Conservation (phyloP, 176 grass and related monocot species). For the Triticum timopheevii region DNA sequence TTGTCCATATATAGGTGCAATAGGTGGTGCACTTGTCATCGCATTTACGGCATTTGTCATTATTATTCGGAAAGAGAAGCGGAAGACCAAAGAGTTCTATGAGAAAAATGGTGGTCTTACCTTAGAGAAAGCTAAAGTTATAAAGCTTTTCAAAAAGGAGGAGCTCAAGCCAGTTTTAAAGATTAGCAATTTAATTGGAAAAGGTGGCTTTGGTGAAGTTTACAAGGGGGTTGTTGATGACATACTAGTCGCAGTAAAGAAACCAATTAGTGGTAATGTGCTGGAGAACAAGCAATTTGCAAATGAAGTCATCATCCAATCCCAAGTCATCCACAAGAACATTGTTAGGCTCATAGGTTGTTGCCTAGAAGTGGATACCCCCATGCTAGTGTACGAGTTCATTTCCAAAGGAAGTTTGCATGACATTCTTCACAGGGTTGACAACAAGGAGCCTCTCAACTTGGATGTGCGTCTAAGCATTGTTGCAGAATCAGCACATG, state of each 20-base stretch:
- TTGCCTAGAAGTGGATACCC: not conserved
- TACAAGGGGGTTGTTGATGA: not conserved
- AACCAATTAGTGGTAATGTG: not conserved
- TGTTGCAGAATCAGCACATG: not conserved
- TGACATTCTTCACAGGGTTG: not conserved
- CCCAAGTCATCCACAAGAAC: conserved; percentile 3
- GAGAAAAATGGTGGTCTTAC: conserved; percentile 1
- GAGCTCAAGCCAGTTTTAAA: not conserved
- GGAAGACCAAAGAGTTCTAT: not conserved
- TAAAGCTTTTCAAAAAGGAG: not conserved
- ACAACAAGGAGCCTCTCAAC: not conserved
- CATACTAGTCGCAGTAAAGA: not conserved
- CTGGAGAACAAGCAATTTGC: not conserved
- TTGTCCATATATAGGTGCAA: not conserved
- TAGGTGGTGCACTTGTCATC: not conserved
- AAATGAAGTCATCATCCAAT: conserved; percentile 1
- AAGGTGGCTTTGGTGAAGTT: conserved; percentile 10
- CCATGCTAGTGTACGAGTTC: conserved; percentile 2
- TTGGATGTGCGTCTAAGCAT: not conserved
- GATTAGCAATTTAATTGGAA: not conserved
- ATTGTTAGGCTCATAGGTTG: not conserved
- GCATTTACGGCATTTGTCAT: not conserved
- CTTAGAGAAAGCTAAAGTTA: not conserved
- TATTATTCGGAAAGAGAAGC: not conserved
- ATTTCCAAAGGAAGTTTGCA: not conserved